Base-by-base conservation (phyloP, 2,329 filamentous ascomycete genomes). In the Cladosporium phlei region DNA sequence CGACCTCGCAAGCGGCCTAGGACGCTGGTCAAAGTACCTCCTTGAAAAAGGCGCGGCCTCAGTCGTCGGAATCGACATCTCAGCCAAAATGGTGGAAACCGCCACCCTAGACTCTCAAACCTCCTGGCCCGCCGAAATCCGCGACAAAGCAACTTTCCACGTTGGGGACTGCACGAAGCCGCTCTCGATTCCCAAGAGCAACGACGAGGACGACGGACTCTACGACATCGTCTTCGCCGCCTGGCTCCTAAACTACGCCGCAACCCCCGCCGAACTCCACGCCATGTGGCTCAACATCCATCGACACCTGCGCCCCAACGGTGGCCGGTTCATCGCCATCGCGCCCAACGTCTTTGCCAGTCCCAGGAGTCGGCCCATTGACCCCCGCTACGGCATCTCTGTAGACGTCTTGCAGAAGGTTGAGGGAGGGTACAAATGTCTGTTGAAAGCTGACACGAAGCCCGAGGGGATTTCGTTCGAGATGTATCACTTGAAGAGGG, bases 1-100 rank as follows among this genome's bases (percentile, higher is more conserved):
- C 16, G 52, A 55, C 28, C 38, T 55, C 12, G 52, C 48, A 9
- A 50, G 51, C 29, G 52, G 52, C 5, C 43, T 50, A 7, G 46
- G 52, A 11, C 35, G 46, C 11, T 51, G 48, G 46, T 38, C 40
- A 3, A 27, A 38, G 16, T 39, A 37, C 10, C 30, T 53, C 10
- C n/a, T 53, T 3, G 27, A 46, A 5, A 38, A 53, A 30, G 50
- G 48, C n/a, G 52, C 52, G 2, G 25, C 43, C 2, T 21, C 47
- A 9, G 52, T 51, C 9, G 28, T 40, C 8, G 52, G 50, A 11
- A 6, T 34, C 19, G 32, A 21, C 11, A 21, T 19, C 17, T 34
- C 32, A 19, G 8, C 10, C 5, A 3, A 3, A 6, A 34, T 34
- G 32, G 20, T 34, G 8, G 8, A 34, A 21, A 11, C 8, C 16